Percentiles rank a stretch among this genome's conserved stretches.
Evolutionary conservation across 495 filamentous ascomycete species (phyloP).

Genomic region (Chaetomidium leptoderma): DNA sequence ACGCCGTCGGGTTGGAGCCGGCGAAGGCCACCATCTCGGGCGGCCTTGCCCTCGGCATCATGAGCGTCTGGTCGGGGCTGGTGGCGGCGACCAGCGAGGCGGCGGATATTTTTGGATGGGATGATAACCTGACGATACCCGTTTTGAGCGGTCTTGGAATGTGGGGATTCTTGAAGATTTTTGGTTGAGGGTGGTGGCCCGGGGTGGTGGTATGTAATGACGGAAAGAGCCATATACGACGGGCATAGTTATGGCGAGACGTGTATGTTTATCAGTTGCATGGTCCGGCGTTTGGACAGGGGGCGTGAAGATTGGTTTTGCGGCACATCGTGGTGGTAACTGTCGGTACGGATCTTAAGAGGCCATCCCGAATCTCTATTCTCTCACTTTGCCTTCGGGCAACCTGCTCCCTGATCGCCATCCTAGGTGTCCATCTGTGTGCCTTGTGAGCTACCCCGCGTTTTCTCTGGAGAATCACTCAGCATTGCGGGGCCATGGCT

Average conservation of each 20-base stretch:
- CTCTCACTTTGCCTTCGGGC: no score
- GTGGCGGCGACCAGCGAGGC: slow-evolving; percentile 86
- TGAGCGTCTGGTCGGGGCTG: slow-evolving; percentile 83
- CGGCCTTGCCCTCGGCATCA: slow-evolving; percentile 68
- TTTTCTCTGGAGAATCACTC: no score
- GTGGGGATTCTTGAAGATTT: slow-evolving; percentile 89
- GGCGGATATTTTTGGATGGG: slow-evolving; percentile 84
- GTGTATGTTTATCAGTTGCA: slow-evolving; percentile 19
- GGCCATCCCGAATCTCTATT: slow-evolving; percentile 6
- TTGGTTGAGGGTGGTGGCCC: slow-evolving; percentile 61
- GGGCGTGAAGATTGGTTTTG: slow-evolving; percentile 6
- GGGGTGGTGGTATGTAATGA: background rate
- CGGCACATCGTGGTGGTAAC: background rate
- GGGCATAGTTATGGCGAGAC: background rate
- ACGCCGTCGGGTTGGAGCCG: slow-evolving; percentile 47
- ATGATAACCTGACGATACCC: slow-evolving; percentile 96
- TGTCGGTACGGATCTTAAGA: background rate
- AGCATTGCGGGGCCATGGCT: no score
- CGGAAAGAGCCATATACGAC: background rate
- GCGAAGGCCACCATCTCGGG: slow-evolving; percentile 55
- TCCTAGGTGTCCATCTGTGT: background rate
- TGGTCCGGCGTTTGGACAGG: slow-evolving; percentile 18
- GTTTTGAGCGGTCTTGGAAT: slow-evolving; percentile 84
- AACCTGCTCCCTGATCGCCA: no score
- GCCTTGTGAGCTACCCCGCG: background rate